Evolutionary conservation across 2,329 filamentous ascomycete species (phyloP).

Genomic region (Arthrobotrys megalospora): DNA sequence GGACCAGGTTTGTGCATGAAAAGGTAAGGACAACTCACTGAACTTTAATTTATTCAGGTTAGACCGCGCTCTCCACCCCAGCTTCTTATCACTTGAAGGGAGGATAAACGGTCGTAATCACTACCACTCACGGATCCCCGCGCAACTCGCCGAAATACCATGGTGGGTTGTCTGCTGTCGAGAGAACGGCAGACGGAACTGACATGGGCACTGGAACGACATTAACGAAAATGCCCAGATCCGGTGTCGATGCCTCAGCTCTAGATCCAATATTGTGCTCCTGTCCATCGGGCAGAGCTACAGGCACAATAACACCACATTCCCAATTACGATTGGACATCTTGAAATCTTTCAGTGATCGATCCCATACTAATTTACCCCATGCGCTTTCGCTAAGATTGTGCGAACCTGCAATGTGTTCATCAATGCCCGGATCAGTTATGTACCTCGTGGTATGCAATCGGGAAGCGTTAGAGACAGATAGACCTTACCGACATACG

Average conservation of each 20-base stretch:
- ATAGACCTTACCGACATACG: slow-evolving; percentile 57
- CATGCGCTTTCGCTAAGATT: slow-evolving; percentile 96
- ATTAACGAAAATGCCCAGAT: slow-evolving; percentile 47
- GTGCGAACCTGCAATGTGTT: slow-evolving; percentile 79
- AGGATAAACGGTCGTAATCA: slow-evolving; percentile 35
- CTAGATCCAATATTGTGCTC: slow-evolving; percentile 12
- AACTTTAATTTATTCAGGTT: slow-evolving; percentile 61
- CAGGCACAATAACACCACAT: slow-evolving; percentile 85
- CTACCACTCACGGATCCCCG: slow-evolving; percentile 49
- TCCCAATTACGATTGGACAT: slow-evolving; percentile 95
- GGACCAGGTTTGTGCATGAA: slow-evolving; percentile 59
- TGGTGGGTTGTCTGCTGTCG: slow-evolving; percentile 53
- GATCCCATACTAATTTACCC: slow-evolving; percentile 83
- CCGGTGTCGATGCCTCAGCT: slow-evolving; percentile 42
- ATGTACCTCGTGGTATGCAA: not conserved
- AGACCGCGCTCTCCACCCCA: slow-evolving; percentile 48
- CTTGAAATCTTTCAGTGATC: slow-evolving; percentile 77
- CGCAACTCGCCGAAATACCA: slow-evolving; percentile 61
- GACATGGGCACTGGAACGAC: slow-evolving; percentile 57
- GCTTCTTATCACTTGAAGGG: slow-evolving; percentile 43
- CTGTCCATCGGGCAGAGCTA: slow-evolving; percentile 65
- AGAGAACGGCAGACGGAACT: slow-evolving; percentile 47
- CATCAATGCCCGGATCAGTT: slow-evolving; percentile 79
- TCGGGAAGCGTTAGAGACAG: slow-evolving; percentile 6
- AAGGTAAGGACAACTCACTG: slow-evolving; percentile 55